These are phyloP conservation scores for Lenwebbia sp. DNA, from an alignment of 345 rosid genomes.

Conservation along the genomic window DNA sequence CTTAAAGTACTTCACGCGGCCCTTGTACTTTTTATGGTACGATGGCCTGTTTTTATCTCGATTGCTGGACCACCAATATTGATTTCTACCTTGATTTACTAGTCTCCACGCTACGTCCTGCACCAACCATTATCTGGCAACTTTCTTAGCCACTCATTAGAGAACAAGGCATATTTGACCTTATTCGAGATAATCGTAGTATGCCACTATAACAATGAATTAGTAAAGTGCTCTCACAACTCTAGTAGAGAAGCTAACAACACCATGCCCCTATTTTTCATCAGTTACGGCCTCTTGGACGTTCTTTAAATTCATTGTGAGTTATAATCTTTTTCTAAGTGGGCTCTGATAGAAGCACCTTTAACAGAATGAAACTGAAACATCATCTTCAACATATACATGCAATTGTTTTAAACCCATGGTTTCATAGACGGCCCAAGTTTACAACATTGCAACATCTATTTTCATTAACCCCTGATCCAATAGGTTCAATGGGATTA, in stretches of 20 bases:
- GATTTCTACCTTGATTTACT: background rate
- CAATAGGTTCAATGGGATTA: background rate
- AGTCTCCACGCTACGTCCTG: no score
- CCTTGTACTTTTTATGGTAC: background rate
- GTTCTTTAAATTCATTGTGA: background rate
- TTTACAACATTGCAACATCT: background rate
- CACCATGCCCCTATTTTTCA: background rate
- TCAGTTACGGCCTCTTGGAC: background rate
- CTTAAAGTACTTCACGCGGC: background rate
- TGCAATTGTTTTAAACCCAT: background rate
- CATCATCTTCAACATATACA: background rate
- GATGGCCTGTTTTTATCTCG: no score
- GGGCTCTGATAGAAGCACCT: background rate
- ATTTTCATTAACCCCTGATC: background rate
- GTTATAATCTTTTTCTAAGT: background rate
- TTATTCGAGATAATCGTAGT: background rate
- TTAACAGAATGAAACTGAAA: background rate
- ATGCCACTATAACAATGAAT: background rate
- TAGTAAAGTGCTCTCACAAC: background rate
- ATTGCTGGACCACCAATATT: background rate
- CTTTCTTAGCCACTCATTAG: background rate
- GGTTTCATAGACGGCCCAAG: background rate
- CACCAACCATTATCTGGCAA: background rate
- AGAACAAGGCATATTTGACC: background rate
- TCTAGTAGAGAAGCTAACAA: background rate